Base-by-base conservation (phyloP, 1,284 basidiomycete genomes). In the Veloboletus limbatus region DNA sequence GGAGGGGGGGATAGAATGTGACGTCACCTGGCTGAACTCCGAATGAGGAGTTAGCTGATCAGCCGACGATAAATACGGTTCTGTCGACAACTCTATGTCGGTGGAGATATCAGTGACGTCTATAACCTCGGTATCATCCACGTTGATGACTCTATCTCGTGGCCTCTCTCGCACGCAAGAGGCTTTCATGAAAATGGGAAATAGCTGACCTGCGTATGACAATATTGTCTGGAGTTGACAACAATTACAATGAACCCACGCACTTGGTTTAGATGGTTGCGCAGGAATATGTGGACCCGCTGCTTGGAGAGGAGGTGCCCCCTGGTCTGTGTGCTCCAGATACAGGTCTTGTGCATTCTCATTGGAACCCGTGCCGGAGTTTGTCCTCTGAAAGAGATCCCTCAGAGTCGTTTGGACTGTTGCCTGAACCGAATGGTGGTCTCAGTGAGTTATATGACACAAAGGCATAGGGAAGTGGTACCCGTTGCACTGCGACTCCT, bases 351-450 rank as follows among this genome's bases (percentile, higher is more conserved):
- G 52, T 22, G 14, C 21, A 24, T 44, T 42, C n/a, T 3, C 43
- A 3, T 26, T 7, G 22, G 32, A 9, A 3, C 28, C 17, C 1
- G 9, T 16, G 1, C 42, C 27, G 3, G 47, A 25, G n/a, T 54
- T 45, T 6, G 45, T 54, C 40, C 31, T 64, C 49, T 48, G 60
- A 45, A 64, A 67, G 40, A 55, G 53, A 18, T 53, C 50, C 32
- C 43, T 52, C 6, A 64, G 52, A 10, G 64, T 66, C 28, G 53
- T 54, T 27, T 68, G 62, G 24, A 44, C 47, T 7, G 52, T 28
- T 22, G 50, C 20, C 66, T 64, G 42, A 18, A 35, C 38, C n/a
- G 3, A 16, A 38, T 37, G n/a, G n/a, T n/a, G n/a, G n/a, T n/a
- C n/a, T n/a, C n/a, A n/a, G 46, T 54, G 32, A 51, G 49, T 33